Base-by-base conservation (phyloP, 2,329 filamentous ascomycete genomes). In the Cordyceps tenuipes region DNA sequence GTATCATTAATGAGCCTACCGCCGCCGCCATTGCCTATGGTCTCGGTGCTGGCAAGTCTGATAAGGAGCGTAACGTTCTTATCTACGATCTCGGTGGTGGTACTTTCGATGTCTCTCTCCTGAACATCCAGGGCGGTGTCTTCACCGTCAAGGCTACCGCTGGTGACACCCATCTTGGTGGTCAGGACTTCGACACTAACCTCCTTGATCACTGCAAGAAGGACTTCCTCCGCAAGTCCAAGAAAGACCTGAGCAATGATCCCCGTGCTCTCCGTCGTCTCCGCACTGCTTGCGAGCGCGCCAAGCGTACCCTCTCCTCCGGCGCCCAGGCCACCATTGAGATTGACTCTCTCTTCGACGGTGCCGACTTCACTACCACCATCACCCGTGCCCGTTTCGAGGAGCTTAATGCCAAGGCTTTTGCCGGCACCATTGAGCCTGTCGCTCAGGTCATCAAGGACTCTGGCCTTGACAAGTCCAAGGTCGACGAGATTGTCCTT, bases 31-130 rank as follows among this genome's bases (percentile, higher is more conserved):
- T 96, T 73, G 92, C 92, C 69, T 96, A 96, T 77, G 91, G 91
- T 75, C 84, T 96, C 39, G 52, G 52, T 54, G 23, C 52, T 66
- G 90, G 94, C 78, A 92, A 93, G 87, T 88, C 83, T 65, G 86
- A 85, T 62, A 86, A 83, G 63, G 90, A 94, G 79, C 87, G 89
- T 72, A 89, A 93, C 79, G 92, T 94, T 75, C 90, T 95, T 70
- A 90, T 94, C 73, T 94, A 93, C 79, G 90, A 95, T 84, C 88
- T 99, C 65, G 94, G 94, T 85, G 94, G 94, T 85, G 94, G 94
- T 85, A 99, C 94, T 76, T 99, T 99, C 80, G 94, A 99, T 97
- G 94, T 99, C 31, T 97, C 94, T 65, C 90, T 97, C 68, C 86
- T 99, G 50, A 93, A 96, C 84, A 97, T 99, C 76, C 91, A 97